Percentiles rank a stretch among this genome's conserved stretches.
phyloP scores from a whole-genome alignment of 768 basidiomycete species.

The Xerocomellus amylosporus region DNA sequence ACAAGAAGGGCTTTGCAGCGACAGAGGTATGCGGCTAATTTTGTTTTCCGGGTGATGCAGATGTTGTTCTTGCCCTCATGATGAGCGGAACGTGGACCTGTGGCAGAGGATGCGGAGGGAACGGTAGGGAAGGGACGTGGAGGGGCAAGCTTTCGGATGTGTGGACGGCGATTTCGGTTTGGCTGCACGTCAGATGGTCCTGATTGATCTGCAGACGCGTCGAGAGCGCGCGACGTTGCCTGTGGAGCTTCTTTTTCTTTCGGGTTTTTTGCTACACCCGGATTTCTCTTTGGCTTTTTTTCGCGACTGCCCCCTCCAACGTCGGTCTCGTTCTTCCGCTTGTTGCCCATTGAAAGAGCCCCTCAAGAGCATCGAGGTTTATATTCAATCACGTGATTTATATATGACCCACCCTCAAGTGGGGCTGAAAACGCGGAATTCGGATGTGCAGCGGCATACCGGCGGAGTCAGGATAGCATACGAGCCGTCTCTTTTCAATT shows the following conservation, averaged over 20 bases:
- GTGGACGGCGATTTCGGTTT: slow-evolving; percentile 22
- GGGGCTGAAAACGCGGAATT: slow-evolving; percentile 10
- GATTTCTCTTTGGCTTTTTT: slow-evolving; percentile 18
- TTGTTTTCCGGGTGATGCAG: slow-evolving; percentile 74
- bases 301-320: background rate
- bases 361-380: too few relatives aligned
- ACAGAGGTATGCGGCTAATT: slow-evolving; percentile 68
- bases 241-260: slow-evolving; percentile 1
- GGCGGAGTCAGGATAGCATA: slow-evolving; percentile 1
- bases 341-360: slow-evolving; percentile 14
- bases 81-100: slow-evolving; percentile 76
- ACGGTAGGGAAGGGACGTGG: slow-evolving; percentile 76
- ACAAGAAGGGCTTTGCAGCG: slow-evolving; percentile 72
- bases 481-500: background rate
- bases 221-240: background rate
- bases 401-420: slow-evolving; percentile 22
- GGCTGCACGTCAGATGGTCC: slow-evolving; percentile 1
- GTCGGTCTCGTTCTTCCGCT: slow-evolving; percentile 21
- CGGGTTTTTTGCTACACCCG: background rate
- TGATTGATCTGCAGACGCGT: background rate
- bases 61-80: slow-evolving; percentile 79
- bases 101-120: slow-evolving; percentile 69
- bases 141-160: slow-evolving; percentile 66
- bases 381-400: slow-evolving; percentile 10
- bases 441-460: slow-evolving; percentile 1